Base-by-base conservation (phyloP, 192 early-diverging fungal genomes). In the Podila verticillata region DNA sequence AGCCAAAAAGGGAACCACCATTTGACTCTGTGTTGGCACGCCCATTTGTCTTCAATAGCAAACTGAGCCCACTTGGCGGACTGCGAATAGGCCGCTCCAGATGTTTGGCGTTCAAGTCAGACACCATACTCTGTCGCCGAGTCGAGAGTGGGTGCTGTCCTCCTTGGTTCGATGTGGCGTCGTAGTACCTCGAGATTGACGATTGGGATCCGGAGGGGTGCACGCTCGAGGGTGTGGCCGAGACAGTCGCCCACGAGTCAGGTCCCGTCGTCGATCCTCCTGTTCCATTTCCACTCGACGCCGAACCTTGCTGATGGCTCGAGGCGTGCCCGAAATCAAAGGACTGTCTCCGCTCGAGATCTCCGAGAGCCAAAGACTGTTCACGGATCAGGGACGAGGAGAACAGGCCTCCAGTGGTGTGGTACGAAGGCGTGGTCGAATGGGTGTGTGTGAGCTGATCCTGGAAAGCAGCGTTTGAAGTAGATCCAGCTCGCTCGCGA, bases 11-110 rank as follows among this genome's bases (percentile, higher is more conserved):
- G 17, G 39, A 44, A 44, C 39, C 39, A 7, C 20, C 7, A 19
- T 24, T 24, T 6, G 51, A 54, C 5, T 67, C 39, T 19, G 63
- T 19, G n/a, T 26, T 48, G 35, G 39, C 54, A 28, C 65, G 34
- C 15, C 71, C 69, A 29, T 70, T 70, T n/a, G 75, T 79, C 60
- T 63, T 79, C 32, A 79, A 58, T 22, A 79, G 31, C 28, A 79
- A 30, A 63, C 75, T 79, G 30, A 79, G 64, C 19, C 75, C 75
- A 63, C 75, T 79, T 1, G 75, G 75, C 12, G 75, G 75, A 57
- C 68, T 72, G 13, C 65, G 39, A 30, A 67, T 57, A 19, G 10
- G 49, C 1, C 65, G 48, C 20, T 79, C 64, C 20, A 57, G 39
- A 19, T 19, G 36, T 7, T 28, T 30, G 39, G 34, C n/a, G n/a